These are phyloP conservation scores for Quercus lobata DNA, from an alignment of 331 rosid species.

Conservation along the genomic window DNA sequence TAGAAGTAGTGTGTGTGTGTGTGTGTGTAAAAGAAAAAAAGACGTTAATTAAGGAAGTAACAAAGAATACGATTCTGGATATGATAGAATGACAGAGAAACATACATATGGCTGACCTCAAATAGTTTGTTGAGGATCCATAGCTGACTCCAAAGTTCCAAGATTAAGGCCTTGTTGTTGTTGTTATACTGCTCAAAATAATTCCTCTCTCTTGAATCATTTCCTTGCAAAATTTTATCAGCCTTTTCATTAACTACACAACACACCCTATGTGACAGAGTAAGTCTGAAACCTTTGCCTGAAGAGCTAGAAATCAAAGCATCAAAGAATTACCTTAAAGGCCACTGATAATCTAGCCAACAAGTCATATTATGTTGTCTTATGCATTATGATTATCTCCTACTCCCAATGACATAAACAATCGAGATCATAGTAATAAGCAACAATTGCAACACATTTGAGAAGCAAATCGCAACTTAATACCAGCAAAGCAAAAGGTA, in stretches of 20 bases:
- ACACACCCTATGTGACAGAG: neutral
- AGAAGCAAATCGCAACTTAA: neutral
- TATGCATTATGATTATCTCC: neutral
- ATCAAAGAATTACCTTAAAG: neutral
- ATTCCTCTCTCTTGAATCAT: neutral
- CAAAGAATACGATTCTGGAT: no score
- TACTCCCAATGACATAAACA: neutral
- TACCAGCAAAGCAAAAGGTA: neutral
- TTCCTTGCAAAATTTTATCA: neutral
- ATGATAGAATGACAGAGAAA: no score
- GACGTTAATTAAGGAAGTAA: no score
- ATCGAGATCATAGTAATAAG: neutral
- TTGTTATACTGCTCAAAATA: neutral
- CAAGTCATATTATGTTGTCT: neutral
- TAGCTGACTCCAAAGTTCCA: no score
- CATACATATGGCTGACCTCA: no score
- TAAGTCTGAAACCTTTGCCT: neutral
- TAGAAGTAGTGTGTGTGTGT: neutral
- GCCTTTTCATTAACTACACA: neutral
- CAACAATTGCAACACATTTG: neutral
- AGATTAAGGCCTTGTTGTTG: no score
- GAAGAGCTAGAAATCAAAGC: neutral
- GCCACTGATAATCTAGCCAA: neutral
- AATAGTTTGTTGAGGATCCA: no score
- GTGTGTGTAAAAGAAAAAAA: neutral